A percentile compares a stretch with the other conserved stretches of the same genome.
Conservation (phyloP, 2,329 filamentous ascomycete species). For the Trichoderma brevicompactum region DNA sequence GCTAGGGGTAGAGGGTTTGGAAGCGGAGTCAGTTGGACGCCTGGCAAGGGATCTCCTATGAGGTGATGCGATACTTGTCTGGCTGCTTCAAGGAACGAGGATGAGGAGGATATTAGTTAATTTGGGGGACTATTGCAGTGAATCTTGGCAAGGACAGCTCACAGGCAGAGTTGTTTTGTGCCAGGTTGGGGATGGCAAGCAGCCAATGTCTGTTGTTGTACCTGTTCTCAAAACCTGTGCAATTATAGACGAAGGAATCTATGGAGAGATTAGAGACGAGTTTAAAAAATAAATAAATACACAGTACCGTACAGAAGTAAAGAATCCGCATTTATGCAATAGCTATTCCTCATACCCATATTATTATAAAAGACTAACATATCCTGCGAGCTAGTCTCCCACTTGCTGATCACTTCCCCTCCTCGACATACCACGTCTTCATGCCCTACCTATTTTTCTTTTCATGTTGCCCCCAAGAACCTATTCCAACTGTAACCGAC, state of each 20-base stretch:
- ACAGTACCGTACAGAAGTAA: background rate
- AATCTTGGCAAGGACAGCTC: background rate
- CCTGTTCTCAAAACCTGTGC: background rate
- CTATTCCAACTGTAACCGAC: background rate
- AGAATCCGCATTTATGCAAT: constrained; percentile 14
- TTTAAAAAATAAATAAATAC: background rate
- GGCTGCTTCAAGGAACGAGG: background rate
- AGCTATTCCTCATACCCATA: constrained; percentile 7
- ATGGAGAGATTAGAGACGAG: background rate
- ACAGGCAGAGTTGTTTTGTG: background rate
- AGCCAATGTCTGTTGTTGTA: background rate
- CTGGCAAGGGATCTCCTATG: constrained; percentile 50
- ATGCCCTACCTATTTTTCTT: background rate
- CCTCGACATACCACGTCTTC: background rate
- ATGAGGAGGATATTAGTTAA: background rate
- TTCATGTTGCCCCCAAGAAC: constrained; percentile 4
- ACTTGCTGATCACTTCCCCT: background rate
- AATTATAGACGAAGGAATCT: background rate
- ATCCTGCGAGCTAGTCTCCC: constrained; percentile 18
- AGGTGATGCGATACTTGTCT: constrained; percentile 29
- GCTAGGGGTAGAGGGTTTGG: constrained; percentile 47
- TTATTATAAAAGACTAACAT: constrained; percentile 19
- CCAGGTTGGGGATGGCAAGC: background rate
- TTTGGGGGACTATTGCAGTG: background rate
- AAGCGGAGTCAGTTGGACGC: constrained; percentile 49